phyloP scores from a whole-genome alignment of 768 basidiomycete species.

The Termitomyces sp. region DNA sequence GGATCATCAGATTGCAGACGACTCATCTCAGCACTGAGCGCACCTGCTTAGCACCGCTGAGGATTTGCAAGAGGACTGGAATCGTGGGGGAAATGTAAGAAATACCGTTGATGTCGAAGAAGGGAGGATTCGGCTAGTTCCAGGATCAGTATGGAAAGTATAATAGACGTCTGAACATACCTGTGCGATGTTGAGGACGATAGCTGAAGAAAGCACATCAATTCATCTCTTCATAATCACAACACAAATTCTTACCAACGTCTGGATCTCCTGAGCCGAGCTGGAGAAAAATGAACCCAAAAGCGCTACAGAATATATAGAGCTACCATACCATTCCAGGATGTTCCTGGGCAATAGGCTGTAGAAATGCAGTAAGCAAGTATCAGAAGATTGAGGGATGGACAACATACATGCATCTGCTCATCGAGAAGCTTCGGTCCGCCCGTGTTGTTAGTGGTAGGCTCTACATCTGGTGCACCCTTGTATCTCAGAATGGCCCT shows the following conservation, averaged over 20 bases:
- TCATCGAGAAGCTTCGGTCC: slow-evolving; percentile 15
- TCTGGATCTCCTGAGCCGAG: slow-evolving; percentile 14
- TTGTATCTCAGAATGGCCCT: slow-evolving; percentile 27
- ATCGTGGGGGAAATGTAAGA: slow-evolving; percentile 33
- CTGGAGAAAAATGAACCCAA: slow-evolving; percentile 3
- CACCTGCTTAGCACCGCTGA: slow-evolving; percentile 35
- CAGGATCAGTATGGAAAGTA: background rate
- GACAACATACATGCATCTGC: slow-evolving; percentile 18
- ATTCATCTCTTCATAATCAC: background rate
- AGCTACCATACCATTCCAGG: slow-evolving; percentile 10
- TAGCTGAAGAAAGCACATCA: slow-evolving; percentile 4
- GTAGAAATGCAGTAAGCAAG: background rate
- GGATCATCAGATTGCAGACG: background rate
- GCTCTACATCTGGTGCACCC: slow-evolving; percentile 22
- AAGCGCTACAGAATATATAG: background rate
- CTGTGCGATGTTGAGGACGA: slow-evolving; percentile 16
- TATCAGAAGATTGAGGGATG: background rate
- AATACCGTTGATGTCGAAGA: slow-evolving; percentile 25
- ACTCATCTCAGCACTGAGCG: background rate
- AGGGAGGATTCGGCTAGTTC: slow-evolving; percentile 22
- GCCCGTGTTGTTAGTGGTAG: slow-evolving; percentile 14
- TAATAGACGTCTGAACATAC: background rate
- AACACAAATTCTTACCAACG: slow-evolving; percentile 7
- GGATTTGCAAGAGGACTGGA: slow-evolving; percentile 47
- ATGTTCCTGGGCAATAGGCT: slow-evolving; percentile 13